Percentiles rank a stretch among this genome's conserved stretches.
These are phyloP conservation scores for Phytophthora kernoviae DNA, from an alignment of 352 stramenopile species.

Conservation along the genomic window DNA sequence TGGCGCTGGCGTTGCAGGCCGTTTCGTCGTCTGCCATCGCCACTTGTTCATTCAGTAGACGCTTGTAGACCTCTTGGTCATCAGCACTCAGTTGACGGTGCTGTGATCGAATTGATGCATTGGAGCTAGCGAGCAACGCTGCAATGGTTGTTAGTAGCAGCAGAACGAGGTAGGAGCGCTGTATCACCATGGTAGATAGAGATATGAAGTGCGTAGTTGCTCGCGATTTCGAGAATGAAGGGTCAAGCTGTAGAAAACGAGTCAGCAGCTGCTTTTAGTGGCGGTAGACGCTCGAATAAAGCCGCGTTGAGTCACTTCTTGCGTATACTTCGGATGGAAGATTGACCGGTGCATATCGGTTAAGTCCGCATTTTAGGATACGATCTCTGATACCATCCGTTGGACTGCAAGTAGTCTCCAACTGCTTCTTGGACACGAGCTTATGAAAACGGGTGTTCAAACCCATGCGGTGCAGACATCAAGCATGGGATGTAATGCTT, in stretches of 20 bases:
- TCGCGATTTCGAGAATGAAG: conserved; percentile 13
- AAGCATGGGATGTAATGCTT: no score
- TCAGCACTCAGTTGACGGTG: conserved; percentile 23
- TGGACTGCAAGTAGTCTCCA: no score
- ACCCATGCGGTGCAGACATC: no score
- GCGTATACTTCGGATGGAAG: no score
- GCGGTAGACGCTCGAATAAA: conserved; percentile 9
- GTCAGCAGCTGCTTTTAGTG: conserved; percentile 1
- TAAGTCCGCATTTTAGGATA: conserved; percentile 4
- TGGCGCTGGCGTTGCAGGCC: conserved; percentile 46
- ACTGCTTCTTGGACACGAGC: no score
- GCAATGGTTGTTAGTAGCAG: conserved; percentile 13
- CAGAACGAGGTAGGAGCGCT: conserved; percentile 9
- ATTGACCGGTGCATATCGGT: neutral
- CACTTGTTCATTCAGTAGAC: conserved; percentile 24
- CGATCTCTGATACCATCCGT: no score
- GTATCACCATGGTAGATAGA: conserved; percentile 1
- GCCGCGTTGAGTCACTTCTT: conserved; percentile 15
- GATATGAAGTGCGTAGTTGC: conserved; percentile 6
- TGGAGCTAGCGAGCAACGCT: neutral
- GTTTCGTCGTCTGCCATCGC: conserved; percentile 32
- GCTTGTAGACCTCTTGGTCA: conserved; percentile 26
- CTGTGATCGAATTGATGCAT: neutral
- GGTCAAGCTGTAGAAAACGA: neutral
- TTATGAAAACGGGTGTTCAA: no score